Evolutionary conservation across 2,329 filamentous ascomycete species (phyloP).

Genomic region (Aspergillus piperis): DNA sequence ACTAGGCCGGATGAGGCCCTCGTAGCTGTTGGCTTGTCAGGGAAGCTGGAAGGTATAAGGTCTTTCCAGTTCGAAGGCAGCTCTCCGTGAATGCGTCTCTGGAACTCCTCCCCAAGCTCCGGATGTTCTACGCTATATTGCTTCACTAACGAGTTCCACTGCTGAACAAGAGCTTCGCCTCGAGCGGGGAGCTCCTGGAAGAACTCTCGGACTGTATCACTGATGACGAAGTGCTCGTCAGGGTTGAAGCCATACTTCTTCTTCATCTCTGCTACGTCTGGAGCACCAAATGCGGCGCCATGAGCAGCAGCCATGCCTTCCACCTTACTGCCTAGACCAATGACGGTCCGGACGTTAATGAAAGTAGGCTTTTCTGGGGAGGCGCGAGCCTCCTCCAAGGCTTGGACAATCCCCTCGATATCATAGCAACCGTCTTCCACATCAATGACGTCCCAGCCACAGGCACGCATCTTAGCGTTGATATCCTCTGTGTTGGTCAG

Average conservation of each 20-base stretch:
- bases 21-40: conserved; percentile 53
- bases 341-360: conserved; percentile 60
- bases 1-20: conserved; percentile 52
- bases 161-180: conserved; percentile 50
- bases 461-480: conserved; percentile 60
- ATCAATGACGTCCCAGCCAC: conserved; percentile 59
- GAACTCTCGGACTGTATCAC: conserved; percentile 53
- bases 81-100: conserved; percentile 50
- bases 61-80: conserved; percentile 53
- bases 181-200: conserved; percentile 52
- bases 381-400: conserved; percentile 49
- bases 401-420: conserved; percentile 50
- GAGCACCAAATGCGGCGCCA: conserved; percentile 58
- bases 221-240: conserved; percentile 50
- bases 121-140: conserved; percentile 49
- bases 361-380: conserved; percentile 56
- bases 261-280: conserved; percentile 60
- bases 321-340: conserved; percentile 53
- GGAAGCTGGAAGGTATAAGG: conserved; percentile 53
- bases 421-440: conserved; percentile 57
- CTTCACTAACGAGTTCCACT: conserved; percentile 53
- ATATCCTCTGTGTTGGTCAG: conserved; percentile 58
- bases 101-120: conserved; percentile 53
- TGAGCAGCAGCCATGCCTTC: conserved; percentile 56
- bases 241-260: conserved; percentile 52